A percentile compares a stretch with the other conserved stretches of the same genome.
phyloP scores from a whole-genome alignment of 2,329 filamentous ascomycete genomes.

The Chalaropsis thielavioides region DNA sequence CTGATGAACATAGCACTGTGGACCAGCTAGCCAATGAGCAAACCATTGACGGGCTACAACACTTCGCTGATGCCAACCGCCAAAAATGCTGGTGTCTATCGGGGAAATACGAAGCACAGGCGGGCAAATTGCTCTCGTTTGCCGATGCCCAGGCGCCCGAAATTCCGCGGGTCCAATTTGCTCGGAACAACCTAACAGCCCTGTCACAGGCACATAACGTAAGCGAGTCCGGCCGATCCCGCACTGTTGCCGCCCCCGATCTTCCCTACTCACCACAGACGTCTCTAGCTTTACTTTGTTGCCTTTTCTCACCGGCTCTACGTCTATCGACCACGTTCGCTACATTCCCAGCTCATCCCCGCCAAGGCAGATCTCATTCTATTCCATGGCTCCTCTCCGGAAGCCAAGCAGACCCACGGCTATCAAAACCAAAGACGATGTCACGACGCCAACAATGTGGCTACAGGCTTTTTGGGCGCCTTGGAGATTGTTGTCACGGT shows the following conservation, averaged over 20 bases:
- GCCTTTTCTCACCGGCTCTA: slow-evolving; percentile 44
- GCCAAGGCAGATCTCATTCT: slow-evolving; percentile 37
- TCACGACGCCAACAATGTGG: slow-evolving; percentile 55
- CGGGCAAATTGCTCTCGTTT: background rate
- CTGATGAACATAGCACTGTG: background rate
- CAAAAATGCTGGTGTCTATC: background rate
- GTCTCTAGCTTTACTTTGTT: slow-evolving; percentile 41
- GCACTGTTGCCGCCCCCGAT: background rate
- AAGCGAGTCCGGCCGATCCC: slow-evolving; percentile 19
- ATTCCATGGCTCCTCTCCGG: slow-evolving; percentile 29
- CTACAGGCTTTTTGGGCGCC: slow-evolving; percentile 52
- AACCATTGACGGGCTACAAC: background rate
- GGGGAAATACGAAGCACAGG: background rate
- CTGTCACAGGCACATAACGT: slow-evolving; percentile 45
- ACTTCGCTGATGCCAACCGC: background rate
- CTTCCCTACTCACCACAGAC: background rate
- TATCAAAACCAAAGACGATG: slow-evolving; percentile 36
- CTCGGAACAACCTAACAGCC: slow-evolving; percentile 42
- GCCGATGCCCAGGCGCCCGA: background rate
- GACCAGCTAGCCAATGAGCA: background rate
- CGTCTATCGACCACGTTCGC: slow-evolving; percentile 38
- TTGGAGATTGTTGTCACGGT: slow-evolving; percentile 54
- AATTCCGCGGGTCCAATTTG: slow-evolving; percentile 24
- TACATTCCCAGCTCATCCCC: slow-evolving; percentile 34
- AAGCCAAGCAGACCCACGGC: slow-evolving; percentile 32